These are phyloP conservation scores for Lonicera japonica DNA, from an alignment of 129 eudicot genomes.

Conservation along the genomic window DNA sequence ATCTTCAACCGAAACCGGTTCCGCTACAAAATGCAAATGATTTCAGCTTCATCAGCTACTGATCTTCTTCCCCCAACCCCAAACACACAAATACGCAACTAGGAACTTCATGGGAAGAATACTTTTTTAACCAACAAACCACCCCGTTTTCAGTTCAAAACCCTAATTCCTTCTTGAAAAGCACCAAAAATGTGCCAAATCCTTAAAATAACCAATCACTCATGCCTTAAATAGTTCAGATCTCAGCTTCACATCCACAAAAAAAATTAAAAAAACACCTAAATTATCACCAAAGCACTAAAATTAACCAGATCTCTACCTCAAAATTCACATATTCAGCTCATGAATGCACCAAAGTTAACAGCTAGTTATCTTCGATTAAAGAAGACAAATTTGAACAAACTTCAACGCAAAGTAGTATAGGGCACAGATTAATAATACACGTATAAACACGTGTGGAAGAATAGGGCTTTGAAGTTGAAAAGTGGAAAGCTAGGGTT, in stretches of 20 bases:
- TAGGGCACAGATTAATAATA: background rate
- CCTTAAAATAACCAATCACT: background rate
- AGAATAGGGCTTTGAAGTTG: background rate
- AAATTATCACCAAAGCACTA: background rate
- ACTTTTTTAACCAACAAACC: background rate
- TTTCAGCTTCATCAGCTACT: slow-evolving; percentile 23
- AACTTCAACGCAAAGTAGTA: background rate
- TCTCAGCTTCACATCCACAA: slow-evolving; percentile 7
- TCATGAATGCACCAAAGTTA: slow-evolving; percentile 2
- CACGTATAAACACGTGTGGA: background rate
- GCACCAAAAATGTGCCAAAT: too few relatives aligned
- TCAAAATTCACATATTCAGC: background rate
- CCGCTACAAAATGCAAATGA: slow-evolving; percentile 13
- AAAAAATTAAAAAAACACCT: slow-evolving; percentile 1
- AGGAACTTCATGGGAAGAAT: background rate
- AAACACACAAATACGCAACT: background rate
- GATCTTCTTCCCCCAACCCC: slow-evolving; percentile 16
- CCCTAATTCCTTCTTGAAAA: too few relatives aligned
- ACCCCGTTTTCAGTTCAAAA: too few relatives aligned
- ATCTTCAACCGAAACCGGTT: slow-evolving; percentile 30
- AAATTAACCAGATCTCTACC: background rate
- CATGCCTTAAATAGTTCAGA: background rate
- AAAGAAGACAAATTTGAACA: background rate
- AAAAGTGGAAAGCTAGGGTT: slow-evolving; percentile 6
- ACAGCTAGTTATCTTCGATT: background rate